Evolutionary conservation across 2,329 filamentous ascomycete species (phyloP).

Genomic region (Pezicula rhizophila): DNA sequence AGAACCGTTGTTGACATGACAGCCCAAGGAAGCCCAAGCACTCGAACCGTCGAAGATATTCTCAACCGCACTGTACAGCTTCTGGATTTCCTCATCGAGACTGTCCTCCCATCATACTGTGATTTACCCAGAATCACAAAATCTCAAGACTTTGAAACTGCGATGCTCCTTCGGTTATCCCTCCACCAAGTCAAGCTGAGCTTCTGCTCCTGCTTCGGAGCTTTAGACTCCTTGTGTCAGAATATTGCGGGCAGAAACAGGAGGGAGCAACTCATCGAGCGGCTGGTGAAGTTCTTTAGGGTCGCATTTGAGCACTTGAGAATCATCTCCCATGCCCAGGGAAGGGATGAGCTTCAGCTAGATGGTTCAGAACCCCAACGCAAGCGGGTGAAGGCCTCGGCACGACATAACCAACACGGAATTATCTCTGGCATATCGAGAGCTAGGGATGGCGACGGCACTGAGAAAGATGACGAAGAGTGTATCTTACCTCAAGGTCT

Average conservation of each 20-base stretch:
- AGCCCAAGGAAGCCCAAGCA: too few relatives aligned
- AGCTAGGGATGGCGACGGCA: too few relatives aligned
- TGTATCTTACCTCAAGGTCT: too few relatives aligned
- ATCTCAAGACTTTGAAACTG: slow-evolving; percentile 3
- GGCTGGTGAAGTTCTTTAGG: slow-evolving; percentile 17
- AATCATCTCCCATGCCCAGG: slow-evolving; percentile 10
- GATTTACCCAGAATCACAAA: neutral
- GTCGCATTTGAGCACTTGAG: slow-evolving; percentile 10
- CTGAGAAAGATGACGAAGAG: too few relatives aligned
- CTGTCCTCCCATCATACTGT: slow-evolving; percentile 11
- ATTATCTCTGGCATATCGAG: too few relatives aligned
- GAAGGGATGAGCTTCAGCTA: slow-evolving; percentile 4
- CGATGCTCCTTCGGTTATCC: slow-evolving; percentile 12
- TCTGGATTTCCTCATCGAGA: slow-evolving; percentile 11
- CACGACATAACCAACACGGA: too few relatives aligned
- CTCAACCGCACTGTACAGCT: neutral
- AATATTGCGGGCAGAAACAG: slow-evolving; percentile 17
- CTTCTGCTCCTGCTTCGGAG: slow-evolving; percentile 16
- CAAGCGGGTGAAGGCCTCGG: too few relatives aligned
- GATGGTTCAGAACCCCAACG: too few relatives aligned
- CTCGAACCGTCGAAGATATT: too few relatives aligned
- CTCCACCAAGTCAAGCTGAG: slow-evolving; percentile 13
- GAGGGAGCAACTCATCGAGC: slow-evolving; percentile 11
- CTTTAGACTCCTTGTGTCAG: slow-evolving; percentile 15
- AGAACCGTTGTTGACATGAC: too few relatives aligned